A percentile compares a stretch with the other conserved stretches of the same genome.
phyloP scores from a whole-genome alignment of 176 grass and related monocot genomes.

The Tillandsia fasciculata region DNA sequence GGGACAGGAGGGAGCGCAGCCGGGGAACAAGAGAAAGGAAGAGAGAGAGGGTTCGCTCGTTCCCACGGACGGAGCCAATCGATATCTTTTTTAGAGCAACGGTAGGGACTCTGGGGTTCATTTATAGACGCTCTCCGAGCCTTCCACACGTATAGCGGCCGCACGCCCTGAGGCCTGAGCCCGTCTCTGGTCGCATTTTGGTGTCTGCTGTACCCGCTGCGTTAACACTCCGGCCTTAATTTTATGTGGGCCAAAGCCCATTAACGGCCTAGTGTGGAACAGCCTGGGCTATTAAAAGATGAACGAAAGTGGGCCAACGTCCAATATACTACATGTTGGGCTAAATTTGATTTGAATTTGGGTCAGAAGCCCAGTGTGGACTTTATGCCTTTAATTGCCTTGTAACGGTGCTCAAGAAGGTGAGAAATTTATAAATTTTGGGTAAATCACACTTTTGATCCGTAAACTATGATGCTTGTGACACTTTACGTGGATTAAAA shows the following conservation, averaged over 20 bases:
- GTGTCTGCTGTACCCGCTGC: no score
- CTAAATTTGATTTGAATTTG: not conserved
- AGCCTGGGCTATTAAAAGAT: no score
- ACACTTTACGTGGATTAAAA: no score
- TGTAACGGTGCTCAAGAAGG: no score
- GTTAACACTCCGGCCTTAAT: no score
- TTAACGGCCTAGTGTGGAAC: no score
- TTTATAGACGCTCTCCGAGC: slow-evolving; percentile 6
- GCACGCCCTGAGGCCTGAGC: not conserved
- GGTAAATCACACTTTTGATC: no score
- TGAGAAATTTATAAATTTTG: no score
- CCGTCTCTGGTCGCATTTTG: not conserved
- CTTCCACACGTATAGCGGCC: not conserved
- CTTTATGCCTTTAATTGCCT: not conserved
- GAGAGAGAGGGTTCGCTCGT: not conserved
- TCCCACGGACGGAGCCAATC: slow-evolving; percentile 36
- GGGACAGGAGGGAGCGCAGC: slow-evolving; percentile 2
- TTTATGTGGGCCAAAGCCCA: no score
- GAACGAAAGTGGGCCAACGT: not conserved
- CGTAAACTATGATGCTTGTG: no score
- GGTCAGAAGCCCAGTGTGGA: not conserved
- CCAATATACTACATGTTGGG: not conserved
- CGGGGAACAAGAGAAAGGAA: not conserved
- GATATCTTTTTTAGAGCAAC: slow-evolving; percentile 3
- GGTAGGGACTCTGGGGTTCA: slow-evolving; percentile 1